phyloP scores from a whole-genome alignment of 352 stramenopile genomes.

The Pythium periplocum region DNA sequence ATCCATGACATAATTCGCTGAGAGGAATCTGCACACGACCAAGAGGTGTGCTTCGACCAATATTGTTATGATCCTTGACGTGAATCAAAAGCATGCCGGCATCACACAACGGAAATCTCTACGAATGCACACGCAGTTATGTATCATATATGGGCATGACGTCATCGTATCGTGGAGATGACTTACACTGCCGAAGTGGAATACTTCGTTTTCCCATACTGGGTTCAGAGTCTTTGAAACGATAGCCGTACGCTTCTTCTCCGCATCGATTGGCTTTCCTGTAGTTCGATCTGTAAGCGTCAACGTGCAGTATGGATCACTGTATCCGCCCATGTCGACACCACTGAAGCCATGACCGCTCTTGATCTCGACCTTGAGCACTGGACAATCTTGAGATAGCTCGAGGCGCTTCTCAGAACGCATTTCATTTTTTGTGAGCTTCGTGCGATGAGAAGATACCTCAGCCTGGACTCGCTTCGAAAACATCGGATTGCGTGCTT shows the following conservation, averaged over 20 bases:
- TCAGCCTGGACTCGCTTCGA: slow-evolving; percentile 46
- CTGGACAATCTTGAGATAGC: slow-evolving; percentile 21
- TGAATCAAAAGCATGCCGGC: slow-evolving; percentile 51
- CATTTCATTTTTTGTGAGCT: slow-evolving; percentile 51
- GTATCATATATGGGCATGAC: no score
- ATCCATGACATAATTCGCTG: slow-evolving; percentile 49
- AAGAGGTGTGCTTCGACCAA: slow-evolving; percentile 51
- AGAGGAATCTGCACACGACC: slow-evolving; percentile 63
- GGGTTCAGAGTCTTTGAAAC: slow-evolving; percentile 69
- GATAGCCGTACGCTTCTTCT: slow-evolving; percentile 70
- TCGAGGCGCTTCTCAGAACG: slow-evolving; percentile 41
- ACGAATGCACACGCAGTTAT: not conserved
- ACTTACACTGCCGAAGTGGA: slow-evolving; percentile 59
- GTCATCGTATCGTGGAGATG: not conserved
- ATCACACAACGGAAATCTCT: slow-evolving; percentile 44
- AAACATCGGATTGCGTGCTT: slow-evolving; percentile 38
- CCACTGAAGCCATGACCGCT: slow-evolving; percentile 53
- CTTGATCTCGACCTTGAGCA: slow-evolving; percentile 50
- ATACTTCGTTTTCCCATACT: slow-evolving; percentile 58
- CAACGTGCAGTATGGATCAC: slow-evolving; percentile 70
- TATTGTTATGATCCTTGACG: slow-evolving; percentile 74
- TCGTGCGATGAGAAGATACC: slow-evolving; percentile 48
- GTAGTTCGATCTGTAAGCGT: slow-evolving; percentile 41
- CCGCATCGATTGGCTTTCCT: slow-evolving; percentile 41
- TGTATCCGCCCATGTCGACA: slow-evolving; percentile 61